Conservation (phyloP, 1,284 basidiomycete genomes). For the Puccinia horiana region DNA sequence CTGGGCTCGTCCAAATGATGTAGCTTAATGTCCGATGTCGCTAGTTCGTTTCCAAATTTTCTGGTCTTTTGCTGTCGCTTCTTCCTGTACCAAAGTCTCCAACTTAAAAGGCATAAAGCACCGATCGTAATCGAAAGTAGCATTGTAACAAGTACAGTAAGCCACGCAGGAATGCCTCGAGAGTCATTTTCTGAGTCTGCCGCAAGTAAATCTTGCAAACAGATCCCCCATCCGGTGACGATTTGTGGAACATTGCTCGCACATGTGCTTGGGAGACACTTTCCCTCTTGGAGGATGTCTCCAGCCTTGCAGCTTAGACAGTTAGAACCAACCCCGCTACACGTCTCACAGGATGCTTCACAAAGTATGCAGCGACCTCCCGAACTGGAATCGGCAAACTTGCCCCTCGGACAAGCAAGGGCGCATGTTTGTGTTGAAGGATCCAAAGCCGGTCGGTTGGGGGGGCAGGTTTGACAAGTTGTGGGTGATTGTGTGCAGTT, state of each 20-base stretch:
- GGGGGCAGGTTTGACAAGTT: constrained; percentile 29
- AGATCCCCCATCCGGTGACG: constrained; percentile 24
- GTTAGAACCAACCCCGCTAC: constrained; percentile 19
- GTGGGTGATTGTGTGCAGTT: constrained; percentile 24
- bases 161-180: background rate
- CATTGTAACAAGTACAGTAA: constrained; percentile 6
- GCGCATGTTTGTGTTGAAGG: constrained; percentile 34
- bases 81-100: constrained; percentile 25
- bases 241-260: background rate
- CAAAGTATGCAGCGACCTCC: constrained; percentile 28
- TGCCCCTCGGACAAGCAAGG: constrained; percentile 19
- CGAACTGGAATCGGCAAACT: constrained; percentile 9
- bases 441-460: constrained; percentile 20
- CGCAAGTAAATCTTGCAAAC: constrained; percentile 25
- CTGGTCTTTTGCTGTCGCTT: constrained; percentile 36
- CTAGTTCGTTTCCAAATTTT: constrained; percentile 29
- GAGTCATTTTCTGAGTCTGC: background rate
- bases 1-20: constrained; percentile 26
- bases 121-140: constrained; percentile 1
- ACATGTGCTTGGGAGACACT: constrained; percentile 11
- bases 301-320: constrained; percentile 33
- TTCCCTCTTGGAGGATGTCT: constrained; percentile 7
- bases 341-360: constrained; percentile 23
- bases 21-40: constrained; percentile 26
- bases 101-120: background rate